phyloP scores from a whole-genome alignment of 176 grass and related monocot genomes.

The Phragmites australis region DNA sequence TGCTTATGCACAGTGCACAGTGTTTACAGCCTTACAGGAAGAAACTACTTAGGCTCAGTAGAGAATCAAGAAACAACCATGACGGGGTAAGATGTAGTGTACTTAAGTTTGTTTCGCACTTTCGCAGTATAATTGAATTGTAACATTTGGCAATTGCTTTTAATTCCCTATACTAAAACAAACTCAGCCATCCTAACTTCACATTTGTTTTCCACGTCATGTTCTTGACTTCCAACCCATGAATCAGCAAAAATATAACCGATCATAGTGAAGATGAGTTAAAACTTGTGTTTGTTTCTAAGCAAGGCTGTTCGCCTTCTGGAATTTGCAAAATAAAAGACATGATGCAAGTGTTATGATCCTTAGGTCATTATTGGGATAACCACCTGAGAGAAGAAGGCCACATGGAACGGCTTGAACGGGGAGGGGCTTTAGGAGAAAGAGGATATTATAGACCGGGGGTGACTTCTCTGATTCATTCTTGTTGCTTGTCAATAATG shows the following conservation, averaged over 20 bases:
- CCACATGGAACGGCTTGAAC: too few relatives aligned
- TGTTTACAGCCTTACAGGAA: not conserved
- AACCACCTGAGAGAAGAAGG: too few relatives aligned
- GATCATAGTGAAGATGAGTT: not conserved
- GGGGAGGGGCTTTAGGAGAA: too few relatives aligned
- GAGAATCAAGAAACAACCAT: not conserved
- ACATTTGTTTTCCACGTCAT: not conserved
- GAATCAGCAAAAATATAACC: not conserved
- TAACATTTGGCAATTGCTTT: not conserved
- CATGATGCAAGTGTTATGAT: not conserved
- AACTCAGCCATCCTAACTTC: not conserved
- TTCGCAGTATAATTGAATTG: not conserved
- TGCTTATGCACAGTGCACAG: not conserved
- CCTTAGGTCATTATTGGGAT: not conserved
- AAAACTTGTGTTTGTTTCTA: not conserved
- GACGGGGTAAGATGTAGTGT: not conserved
- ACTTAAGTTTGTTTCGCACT: not conserved
- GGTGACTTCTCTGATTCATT: too few relatives aligned
- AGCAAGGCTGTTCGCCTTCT: not conserved
- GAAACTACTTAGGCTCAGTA: conserved; percentile 15
- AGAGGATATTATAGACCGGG: too few relatives aligned
- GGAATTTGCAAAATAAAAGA: not conserved
- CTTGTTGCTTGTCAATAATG: too few relatives aligned
- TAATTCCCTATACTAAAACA: not conserved
- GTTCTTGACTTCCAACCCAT: not conserved